These are phyloP conservation scores for Colletotrichum liriopes DNA, from an alignment of 2,329 filamentous ascomycete genomes.

Conservation along the genomic window DNA sequence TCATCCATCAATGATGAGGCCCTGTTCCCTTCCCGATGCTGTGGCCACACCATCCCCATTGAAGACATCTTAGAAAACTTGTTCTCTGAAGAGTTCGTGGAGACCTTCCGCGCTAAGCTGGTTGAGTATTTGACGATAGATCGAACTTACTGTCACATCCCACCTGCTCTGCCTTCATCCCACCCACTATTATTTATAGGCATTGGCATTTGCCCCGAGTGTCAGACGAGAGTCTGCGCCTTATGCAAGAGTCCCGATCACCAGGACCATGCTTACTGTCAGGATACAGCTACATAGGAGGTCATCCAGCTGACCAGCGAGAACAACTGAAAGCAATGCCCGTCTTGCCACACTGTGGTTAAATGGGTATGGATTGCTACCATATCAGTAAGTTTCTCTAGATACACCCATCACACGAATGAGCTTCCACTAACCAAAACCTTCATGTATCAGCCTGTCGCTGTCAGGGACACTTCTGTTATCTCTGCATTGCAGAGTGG, in stretches of 20 bases:
- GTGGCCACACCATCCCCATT: background rate
- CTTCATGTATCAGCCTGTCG: conserved; percentile 55
- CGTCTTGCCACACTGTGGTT: conserved; percentile 61
- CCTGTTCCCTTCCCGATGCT: conserved; percentile 59
- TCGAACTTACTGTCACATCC: background rate
- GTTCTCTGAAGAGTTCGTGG: background rate
- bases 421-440: background rate
- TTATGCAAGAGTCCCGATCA: background rate
- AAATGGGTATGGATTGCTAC: conserved; percentile 66
- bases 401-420: background rate
- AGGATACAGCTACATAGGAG: background rate
- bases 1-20: conserved; percentile 63
- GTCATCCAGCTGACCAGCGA: background rate
- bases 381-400: conserved; percentile 67
- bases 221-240: background rate
- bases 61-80: background rate
- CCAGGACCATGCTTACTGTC: background rate
- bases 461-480: conserved; percentile 65
- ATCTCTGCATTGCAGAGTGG: conserved; percentile 61
- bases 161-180: background rate
- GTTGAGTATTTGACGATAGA: background rate
- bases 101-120: background rate
- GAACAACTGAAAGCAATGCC: background rate
- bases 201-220: background rate
- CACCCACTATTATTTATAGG: background rate